Conservation (phyloP, 1,139 yeast genomes). For the Wickerhamiella infanticola region DNA sequence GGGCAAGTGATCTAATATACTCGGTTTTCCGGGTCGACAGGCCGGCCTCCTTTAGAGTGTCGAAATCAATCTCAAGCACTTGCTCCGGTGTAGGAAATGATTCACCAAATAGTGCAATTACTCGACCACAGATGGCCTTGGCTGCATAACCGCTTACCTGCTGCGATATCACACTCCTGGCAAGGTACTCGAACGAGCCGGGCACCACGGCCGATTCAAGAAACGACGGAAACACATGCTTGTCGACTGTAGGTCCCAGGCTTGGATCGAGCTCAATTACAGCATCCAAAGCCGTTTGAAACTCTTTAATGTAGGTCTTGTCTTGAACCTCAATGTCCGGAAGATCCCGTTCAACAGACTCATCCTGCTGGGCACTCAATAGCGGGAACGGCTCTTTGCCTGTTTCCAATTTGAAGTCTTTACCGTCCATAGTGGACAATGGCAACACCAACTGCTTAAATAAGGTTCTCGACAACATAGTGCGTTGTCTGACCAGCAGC, state of each 20-base stretch:
- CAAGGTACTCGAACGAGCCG: constrained; percentile 29
- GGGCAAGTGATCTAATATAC: constrained; percentile 47
- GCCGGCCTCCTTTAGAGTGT: constrained; percentile 47
- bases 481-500: too few species aligned
- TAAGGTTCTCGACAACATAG: too few species aligned
- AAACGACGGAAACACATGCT: constrained; percentile 19
- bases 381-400: background rate
- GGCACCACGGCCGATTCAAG: constrained; percentile 8
- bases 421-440: background rate
- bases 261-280: constrained; percentile 26
- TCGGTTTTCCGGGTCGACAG: constrained; percentile 53
- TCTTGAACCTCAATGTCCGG: background rate
- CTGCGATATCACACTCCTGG: constrained; percentile 47
- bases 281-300: constrained; percentile 24
- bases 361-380: background rate
- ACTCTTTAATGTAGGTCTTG: constrained; percentile 17
- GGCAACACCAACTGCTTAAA: too few species aligned
- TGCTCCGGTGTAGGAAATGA: constrained; percentile 39
- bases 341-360: background rate
- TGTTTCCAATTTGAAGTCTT: background rate
- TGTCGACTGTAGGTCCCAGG: constrained; percentile 15
- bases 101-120: constrained; percentile 27
- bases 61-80: constrained; percentile 30
- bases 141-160: constrained; percentile 86
- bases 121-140: constrained; percentile 37